Base-by-base conservation (phyloP, 2,329 filamentous ascomycete genomes). In the Ramichloridium luteum region DNA sequence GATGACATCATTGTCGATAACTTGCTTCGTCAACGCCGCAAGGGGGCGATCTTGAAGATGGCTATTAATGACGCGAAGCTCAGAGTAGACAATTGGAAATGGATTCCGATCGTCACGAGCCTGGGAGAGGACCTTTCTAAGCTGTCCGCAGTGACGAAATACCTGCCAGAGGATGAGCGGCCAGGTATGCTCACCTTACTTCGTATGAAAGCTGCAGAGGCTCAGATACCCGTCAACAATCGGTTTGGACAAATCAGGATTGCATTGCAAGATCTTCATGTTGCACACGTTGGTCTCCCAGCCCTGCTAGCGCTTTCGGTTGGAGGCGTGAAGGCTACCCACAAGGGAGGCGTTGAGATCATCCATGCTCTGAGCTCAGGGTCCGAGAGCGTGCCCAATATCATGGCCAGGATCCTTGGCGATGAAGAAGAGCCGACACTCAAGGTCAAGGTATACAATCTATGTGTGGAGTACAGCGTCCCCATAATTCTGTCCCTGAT, bases 1-100 rank as follows among this genome's bases (percentile, higher is more conserved):
- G 84, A 94, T 46, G 88, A 96, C 48, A 93, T 98, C 38, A 77
- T 98, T 66, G 72, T 98, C 13, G 88, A 96, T 46, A 94, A 84
- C 0, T 65, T 98, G 1, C 61, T 96, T 10, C 71, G 82, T 13
- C 90, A 98, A 54, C 69, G 90, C 37, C 72, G 78, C 32, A 88
- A 94, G 56, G 90, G 88, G 0, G 77, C 81, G 6, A 78, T 96
- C 5, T 61, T 94, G 16, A 75, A 83, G 29, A 55, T 81, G 4
- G 74, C 70, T 3, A 51, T 92, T 4, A 75, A 75, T 16, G 68
- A 69, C 16, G 56, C 85, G 12, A 73, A 75, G 30, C 60, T 77
- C 13, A 63, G 68, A 3, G 59, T 90, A 11, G 64, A 66, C 5
- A 73, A 76, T 38, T 57, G 83, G 23, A 62, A 71, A 8, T 73